Evolutionary conservation across 2,329 filamentous ascomycete species (phyloP).

Genomic region (Talaromyces verruculosus): DNA sequence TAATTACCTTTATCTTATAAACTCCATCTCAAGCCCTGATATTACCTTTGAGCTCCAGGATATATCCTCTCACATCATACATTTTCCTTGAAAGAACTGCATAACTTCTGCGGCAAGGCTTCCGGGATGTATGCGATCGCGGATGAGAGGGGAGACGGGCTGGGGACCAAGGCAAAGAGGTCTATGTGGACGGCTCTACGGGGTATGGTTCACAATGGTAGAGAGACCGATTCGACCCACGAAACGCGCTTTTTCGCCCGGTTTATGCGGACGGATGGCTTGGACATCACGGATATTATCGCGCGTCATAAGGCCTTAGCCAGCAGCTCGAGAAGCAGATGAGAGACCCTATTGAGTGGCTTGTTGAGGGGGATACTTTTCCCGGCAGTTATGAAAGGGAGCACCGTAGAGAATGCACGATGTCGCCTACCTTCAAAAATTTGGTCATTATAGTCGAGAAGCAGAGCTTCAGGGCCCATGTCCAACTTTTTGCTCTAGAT

Average conservation of each 20-base stretch:
- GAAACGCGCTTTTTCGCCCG: neutral
- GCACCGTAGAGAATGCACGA: no score
- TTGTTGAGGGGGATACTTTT: neutral
- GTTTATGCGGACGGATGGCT: slow-evolving; percentile 4
- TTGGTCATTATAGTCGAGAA: slow-evolving; percentile 3
- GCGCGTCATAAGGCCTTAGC: slow-evolving; percentile 7
- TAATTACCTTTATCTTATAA: neutral
- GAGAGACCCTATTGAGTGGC: neutral
- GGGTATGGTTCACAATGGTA: neutral
- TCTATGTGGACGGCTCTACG: neutral
- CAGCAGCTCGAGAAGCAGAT: slow-evolving; percentile 3
- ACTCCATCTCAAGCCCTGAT: neutral
- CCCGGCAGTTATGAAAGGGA: neutral
- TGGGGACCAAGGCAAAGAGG: neutral
- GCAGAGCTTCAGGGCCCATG: neutral
- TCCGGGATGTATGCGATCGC: slow-evolving; percentile 1
- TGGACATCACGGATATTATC: neutral
- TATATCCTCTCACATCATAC: neutral
- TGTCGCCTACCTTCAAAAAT: slow-evolving; percentile 2
- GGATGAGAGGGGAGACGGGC: neutral
- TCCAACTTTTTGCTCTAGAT: neutral
- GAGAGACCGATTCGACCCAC: neutral
- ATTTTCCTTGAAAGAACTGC: neutral
- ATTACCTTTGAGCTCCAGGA: slow-evolving; percentile 5
- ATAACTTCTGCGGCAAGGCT: neutral